A percentile compares a stretch with the other conserved stretches of the same genome.
phyloP scores from a whole-genome alignment of 345 rosid species.

The Salix arbutifolia region DNA sequence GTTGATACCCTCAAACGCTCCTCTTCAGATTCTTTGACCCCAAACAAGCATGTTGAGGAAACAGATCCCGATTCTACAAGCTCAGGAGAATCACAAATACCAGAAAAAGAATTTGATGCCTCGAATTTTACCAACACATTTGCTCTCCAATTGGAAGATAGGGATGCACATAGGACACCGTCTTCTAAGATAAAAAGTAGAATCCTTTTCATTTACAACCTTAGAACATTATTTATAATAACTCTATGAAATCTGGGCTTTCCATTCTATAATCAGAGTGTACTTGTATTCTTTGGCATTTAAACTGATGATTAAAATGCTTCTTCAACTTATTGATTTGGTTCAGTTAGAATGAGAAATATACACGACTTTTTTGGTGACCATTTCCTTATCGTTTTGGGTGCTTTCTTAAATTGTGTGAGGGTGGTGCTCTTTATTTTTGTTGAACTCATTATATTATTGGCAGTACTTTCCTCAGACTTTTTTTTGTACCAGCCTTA shows the following conservation, averaged over 20 bases:
- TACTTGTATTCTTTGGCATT: not conserved
- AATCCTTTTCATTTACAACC: not conserved
- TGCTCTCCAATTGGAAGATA: conserved; percentile 15
- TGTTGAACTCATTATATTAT: not conserved
- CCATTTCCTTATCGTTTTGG: not conserved
- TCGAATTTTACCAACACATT: conserved; percentile 20
- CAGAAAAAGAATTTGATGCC: conserved; percentile 10
- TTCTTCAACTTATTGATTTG: not conserved
- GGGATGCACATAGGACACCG: conserved; percentile 2
- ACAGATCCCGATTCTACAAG: conserved; percentile 4
- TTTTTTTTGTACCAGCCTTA: not conserved
- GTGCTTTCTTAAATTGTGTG: not conserved
- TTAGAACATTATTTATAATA: not conserved
- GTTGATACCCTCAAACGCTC: conserved; percentile 15
- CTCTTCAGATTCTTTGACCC: conserved; percentile 16
- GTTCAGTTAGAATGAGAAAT: not conserved
- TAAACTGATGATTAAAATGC: not conserved
- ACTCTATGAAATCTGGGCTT: not conserved
- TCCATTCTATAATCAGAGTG: not conserved
- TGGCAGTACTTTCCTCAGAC: not conserved
- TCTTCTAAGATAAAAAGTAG: conserved; percentile 39
- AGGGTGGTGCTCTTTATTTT: not conserved
- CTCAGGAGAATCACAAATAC: conserved; percentile 16
- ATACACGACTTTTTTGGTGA: not conserved
- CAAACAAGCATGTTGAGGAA: conserved; percentile 24